Base-by-base conservation (phyloP, 140 eudicot species). In the Flaveria floridana region DNA sequence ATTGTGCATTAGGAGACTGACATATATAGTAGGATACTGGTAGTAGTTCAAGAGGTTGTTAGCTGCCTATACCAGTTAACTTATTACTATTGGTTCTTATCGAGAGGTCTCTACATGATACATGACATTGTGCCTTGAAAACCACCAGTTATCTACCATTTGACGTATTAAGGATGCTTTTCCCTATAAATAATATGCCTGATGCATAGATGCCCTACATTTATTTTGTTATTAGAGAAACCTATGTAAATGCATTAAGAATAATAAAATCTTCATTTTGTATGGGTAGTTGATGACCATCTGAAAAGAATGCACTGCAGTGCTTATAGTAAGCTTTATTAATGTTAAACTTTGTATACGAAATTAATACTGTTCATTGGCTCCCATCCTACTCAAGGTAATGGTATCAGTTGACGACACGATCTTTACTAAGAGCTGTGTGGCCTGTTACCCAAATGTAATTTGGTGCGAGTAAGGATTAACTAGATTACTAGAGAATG, bases 1-100 rank as follows among this genome's bases (percentile, higher is more conserved):
- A n/a, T 71, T 65, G 56, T 53, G 39, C 14, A 44, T 65, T 55
- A 52, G 51, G 19, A 61, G 65, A 28, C 10, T 48, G 69, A 46
- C 56, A 46, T 59, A 30, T 61, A 19, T 51, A 52, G 51, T 41
- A 30, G 57, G 48, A 47, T 14, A 50, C 34, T 63, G 57, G 21
- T 52, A 71, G 67, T 78, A 63, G 68, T 78, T 47, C 50, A 51
- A 71, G 73, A 39, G 65, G 61, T 39, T 68, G 47, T 28, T 59
- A 71, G 67, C 58, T 78, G 30, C 10, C 42, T 72, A 25, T 58
- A 58, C 61, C 28, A 46, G 63, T 42, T 77, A 47, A 15, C 15
- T n/a, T 53, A 59, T 76, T 14, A 39, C 7, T 53, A 53, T 8
- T 66, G 80, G 44, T 23, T 30, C 71, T 47, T 76, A 72, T 37